Evolutionary conservation across 129 eudicot species (phyloP), one percentile per base, ranked within the genome.

Genomic region (Flaveria ramosissima): DNA sequence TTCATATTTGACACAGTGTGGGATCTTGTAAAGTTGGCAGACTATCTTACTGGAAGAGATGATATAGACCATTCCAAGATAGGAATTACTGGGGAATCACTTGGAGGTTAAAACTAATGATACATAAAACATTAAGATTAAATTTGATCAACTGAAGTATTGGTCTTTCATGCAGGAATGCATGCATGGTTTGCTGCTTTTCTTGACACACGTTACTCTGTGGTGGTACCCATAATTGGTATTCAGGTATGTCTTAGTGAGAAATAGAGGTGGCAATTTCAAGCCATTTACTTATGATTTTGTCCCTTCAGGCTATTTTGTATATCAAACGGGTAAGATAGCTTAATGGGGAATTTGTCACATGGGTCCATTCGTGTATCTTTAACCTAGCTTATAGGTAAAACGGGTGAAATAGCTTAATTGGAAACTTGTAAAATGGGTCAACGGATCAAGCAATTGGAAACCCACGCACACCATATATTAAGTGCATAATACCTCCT

Each of bases 1-100:
- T 95, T 95, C 88, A 89, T 91, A 59, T 95, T 86, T 84, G 99
- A 95, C 80, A 95, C 99, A 84, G 96, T 90, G 19, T 95, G 99
- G 99, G 99, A 95, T 83, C 84, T 95, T 61, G 82, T 89, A 78
- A 94, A 94, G 85, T 83, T 94, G 77, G 99, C 97, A 30, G 99
- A 94, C 56, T 85, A 91, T 82, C 96, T 95, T 47, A 72, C 85
- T 17, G 79, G 80, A 71, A 86, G 98, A 83, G 89, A 88, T 63
- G 99, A 95, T 77, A 78, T 95, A 61, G 96, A 95, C 81, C 87
- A 86, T 46, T 82, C 84, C 26, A 87, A 76, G 75, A 95, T 91
- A 78, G 99, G 99, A 76, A 95, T 91, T 39, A 89, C 99, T 20
- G 97, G 99, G 50, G 99, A 91, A 88, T 95, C 99, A 75, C 99